Conservation (phyloP, 306 rosid genomes). For the Fragaria nilgerrensis region DNA sequence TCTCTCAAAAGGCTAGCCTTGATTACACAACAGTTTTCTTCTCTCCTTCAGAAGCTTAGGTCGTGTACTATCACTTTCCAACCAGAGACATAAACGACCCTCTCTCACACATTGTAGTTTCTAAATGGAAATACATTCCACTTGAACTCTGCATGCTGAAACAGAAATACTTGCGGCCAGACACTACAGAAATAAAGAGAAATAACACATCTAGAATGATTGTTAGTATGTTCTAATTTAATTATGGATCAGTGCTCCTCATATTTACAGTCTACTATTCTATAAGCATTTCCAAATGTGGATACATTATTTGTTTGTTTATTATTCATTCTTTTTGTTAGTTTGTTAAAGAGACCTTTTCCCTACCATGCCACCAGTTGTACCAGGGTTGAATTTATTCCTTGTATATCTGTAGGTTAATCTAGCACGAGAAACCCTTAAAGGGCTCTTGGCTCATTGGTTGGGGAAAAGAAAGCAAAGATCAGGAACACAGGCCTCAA, state of each 20-base stretch:
- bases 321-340: neutral
- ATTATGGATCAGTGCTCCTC: neutral
- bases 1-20: neutral
- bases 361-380: neutral
- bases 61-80: neutral
- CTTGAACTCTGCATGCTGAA: neutral
- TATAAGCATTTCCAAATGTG: neutral
- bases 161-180: neutral
- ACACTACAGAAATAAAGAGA: neutral
- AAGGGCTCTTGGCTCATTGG: constrained; percentile 95
- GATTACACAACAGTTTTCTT: neutral
- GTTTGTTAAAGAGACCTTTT: neutral
- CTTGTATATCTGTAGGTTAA: constrained; percentile 60
- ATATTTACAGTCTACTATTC: neutral
- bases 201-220: neutral
- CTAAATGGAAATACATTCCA: neutral
- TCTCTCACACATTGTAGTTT: neutral
- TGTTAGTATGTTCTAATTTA: neutral
- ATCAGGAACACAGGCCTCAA: constrained; percentile 60
- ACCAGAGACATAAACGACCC: neutral
- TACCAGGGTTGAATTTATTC: neutral
- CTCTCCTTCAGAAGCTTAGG: neutral
- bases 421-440: constrained; percentile 94
- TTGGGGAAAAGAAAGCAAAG: constrained; percentile 74
- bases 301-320: neutral